Base-by-base conservation (phyloP, 2,329 filamentous ascomycete species). In the Pseudogymnoascus sp. region DNA sequence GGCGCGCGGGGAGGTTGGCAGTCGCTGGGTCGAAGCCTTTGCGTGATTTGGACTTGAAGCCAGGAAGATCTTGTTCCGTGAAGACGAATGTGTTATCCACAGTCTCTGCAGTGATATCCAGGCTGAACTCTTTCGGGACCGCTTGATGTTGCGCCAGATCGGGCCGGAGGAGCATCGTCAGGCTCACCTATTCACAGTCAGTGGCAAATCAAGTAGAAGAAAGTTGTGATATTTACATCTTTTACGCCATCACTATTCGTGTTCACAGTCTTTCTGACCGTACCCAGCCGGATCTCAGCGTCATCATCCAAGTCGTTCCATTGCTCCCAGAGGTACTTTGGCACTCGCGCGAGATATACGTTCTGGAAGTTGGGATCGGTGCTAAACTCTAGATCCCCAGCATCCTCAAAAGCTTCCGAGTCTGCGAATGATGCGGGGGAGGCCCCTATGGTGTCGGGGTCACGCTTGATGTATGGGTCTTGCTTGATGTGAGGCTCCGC, bases 61-160 rank as follows among this genome's bases (percentile, higher is more conserved):
- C 90, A 0, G 92, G 90, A 21, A 96, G 83, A 72, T 98, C 92
- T 75, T 96, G 92, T 77, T 99, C 95, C 43, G 90, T 92, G 73
- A 99, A 99, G 64, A 98, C 81, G 74, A 90, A 96, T 19, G 92
- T 95, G 76, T 96, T 97, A 71, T 85, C 85, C 36, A 93, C 85
- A n/a, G 84, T 77, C 45, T 79, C 74, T 43, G 85, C 83, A 23
- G 84, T 87, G 57, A 92, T 81, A 57, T 92, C 87, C 65, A 98
- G 79, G 69, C 91, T 85, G 77, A 97, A 99, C 72, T 96, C 92
- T 72, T 91, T 91, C 10, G 93, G 92, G n/a, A 97, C 81, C 4
- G 82, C 78, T 69, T 88, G 83, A 73, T 96, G 92, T 67, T 86
- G 81, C 6, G 84, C 79, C 61, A 88, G 80, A 62, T 86, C 81